These are phyloP conservation scores for Nicotiana otophora DNA, from an alignment of 257 asterid species.

Conservation along the genomic window DNA sequence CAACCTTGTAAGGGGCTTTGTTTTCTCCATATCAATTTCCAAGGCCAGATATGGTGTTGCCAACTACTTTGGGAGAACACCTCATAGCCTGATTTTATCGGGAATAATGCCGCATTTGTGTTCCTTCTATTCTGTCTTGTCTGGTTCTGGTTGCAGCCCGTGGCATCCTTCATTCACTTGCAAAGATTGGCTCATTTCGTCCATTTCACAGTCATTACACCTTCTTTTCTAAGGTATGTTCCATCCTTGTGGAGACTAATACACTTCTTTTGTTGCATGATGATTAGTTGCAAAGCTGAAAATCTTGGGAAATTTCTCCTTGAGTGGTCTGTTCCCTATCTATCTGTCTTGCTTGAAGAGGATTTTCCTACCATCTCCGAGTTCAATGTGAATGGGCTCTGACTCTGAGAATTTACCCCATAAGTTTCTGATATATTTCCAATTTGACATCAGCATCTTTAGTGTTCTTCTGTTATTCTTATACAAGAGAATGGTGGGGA, in stretches of 20 bases:
- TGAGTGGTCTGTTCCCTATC: neutral
- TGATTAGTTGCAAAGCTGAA: neutral
- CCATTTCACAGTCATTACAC: neutral
- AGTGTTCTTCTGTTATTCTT: too few species aligned
- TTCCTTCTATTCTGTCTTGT: neutral
- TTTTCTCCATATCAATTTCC: neutral
- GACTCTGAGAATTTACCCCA: neutral
- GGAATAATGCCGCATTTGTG: neutral
- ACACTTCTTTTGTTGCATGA: neutral
- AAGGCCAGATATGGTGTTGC: neutral
- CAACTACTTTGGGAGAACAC: neutral
- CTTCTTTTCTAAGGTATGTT: neutral
- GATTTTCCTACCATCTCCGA: neutral
- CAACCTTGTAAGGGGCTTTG: neutral
- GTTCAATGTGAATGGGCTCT: neutral
- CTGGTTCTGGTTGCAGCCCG: neutral
- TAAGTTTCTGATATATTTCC: neutral
- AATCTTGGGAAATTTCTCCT: neutral
- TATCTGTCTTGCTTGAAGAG: neutral
- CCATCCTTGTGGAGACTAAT: neutral
- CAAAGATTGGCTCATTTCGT: neutral
- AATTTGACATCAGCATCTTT: too few species aligned
- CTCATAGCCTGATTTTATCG: neutral
- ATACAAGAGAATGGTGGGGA: too few species aligned
- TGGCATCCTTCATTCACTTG: neutral